Conservation (phyloP, 164 flowering plant genomes). For the Tinospora cordifolia region DNA sequence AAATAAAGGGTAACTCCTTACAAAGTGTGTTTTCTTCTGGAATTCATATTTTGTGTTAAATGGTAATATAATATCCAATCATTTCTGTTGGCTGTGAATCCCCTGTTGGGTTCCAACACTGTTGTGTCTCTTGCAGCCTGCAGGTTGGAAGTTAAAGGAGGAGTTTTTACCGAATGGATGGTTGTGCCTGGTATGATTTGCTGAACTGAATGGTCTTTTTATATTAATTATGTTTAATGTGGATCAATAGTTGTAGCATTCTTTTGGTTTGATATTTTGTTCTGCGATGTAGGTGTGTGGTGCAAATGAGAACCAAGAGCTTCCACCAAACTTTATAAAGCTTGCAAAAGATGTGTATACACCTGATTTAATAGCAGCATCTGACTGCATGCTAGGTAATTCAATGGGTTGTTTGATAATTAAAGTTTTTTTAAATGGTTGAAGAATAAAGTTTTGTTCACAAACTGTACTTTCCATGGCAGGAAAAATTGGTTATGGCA, state of each 20-base stretch:
- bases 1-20: not conserved
- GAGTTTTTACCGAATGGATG: conserved; percentile 80
- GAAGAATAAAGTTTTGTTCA: not conserved
- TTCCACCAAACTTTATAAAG: conserved; percentile 79
- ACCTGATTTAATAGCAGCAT: conserved; percentile 91
- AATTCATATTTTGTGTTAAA: too few species aligned
- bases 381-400: conserved; percentile 97
- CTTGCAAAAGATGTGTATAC: conserved; percentile 88
- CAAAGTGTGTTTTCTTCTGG: too few species aligned
- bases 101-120: conserved; percentile 3
- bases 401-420: conserved; percentile 1
- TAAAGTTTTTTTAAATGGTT: not conserved
- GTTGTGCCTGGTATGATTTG: conserved; percentile 70
- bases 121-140: conserved; percentile 51
- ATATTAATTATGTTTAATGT: not conserved
- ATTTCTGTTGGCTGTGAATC: not conserved
- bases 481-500: conserved; percentile 99
- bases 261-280: not conserved
- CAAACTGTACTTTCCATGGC: conserved; percentile 10
- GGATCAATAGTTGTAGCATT: not conserved
- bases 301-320: conserved; percentile 69
- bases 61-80: not conserved
- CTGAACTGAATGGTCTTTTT: not conserved
- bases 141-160: conserved; percentile 83
- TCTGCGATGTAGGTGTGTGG: conserved; percentile 68